Evolutionary conservation across 2,329 filamentous ascomycete species (phyloP).

Genomic region (Lachnellula occidentalis): DNA sequence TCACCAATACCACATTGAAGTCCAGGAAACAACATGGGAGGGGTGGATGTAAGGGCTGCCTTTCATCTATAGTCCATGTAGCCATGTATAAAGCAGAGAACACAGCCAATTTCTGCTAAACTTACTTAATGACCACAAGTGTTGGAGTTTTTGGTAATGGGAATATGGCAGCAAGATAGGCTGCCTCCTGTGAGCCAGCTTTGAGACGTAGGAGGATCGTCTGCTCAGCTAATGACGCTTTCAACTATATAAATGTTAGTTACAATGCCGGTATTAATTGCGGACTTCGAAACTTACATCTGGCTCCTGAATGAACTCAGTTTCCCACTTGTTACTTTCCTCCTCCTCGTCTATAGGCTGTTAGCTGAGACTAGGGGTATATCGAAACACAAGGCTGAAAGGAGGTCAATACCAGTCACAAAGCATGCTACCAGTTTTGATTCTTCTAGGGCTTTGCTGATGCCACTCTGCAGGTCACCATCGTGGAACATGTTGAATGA

Average conservation of each 20-base stretch:
- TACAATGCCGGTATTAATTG: background rate
- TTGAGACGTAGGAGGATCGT: constrained; percentile 66
- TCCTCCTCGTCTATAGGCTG: constrained; percentile 56
- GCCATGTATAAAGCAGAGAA: background rate
- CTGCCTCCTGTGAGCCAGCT: constrained; percentile 73
- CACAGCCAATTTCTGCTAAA: background rate
- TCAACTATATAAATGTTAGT: constrained; percentile 39
- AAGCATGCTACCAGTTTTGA: constrained; percentile 80
- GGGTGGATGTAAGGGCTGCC: too few relatives aligned
- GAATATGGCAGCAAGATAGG: constrained; percentile 76
- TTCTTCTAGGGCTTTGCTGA: constrained; percentile 67
- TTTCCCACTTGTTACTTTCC: constrained; percentile 68
- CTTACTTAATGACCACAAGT: constrained; percentile 70
- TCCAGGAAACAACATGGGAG: background rate
- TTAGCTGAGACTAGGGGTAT: background rate
- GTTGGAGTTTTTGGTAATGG: constrained; percentile 74
- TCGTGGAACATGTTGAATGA: constrained; percentile 66
- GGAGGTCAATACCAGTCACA: constrained; percentile 57
- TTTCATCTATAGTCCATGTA: too few relatives aligned
- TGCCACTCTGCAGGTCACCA: constrained; percentile 75
- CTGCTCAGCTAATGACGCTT: constrained; percentile 50
- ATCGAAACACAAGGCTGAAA: background rate
- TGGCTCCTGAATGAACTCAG: constrained; percentile 56
- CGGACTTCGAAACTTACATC: constrained; percentile 38
- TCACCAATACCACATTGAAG: background rate